These are phyloP conservation scores for Zanthoxylum bungeanum DNA, from an alignment of 345 rosid genomes.

Conservation along the genomic window DNA sequence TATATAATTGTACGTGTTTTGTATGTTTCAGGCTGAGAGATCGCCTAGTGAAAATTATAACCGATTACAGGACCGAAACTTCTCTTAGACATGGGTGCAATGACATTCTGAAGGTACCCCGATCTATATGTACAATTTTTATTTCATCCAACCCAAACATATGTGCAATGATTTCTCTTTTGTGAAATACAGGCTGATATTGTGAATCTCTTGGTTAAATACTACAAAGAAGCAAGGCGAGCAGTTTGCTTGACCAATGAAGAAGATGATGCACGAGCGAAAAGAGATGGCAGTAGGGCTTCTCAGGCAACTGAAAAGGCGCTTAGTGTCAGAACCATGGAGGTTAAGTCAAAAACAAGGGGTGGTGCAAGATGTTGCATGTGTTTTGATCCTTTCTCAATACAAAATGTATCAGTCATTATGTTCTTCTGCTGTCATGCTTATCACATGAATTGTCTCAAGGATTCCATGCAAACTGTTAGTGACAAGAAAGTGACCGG, in stretches of 20 bases:
- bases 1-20: neutral
- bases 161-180: constrained; percentile 10
- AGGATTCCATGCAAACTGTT: constrained; percentile 66
- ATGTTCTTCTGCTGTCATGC: constrained; percentile 96
- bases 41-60: constrained; percentile 84
- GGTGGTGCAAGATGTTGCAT: constrained; percentile 93
- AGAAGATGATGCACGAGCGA: constrained; percentile 58
- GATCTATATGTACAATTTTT: constrained; percentile 1
- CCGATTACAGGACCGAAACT: constrained; percentile 98
- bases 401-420: constrained; percentile 68
- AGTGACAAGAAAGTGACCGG: constrained; percentile 34
- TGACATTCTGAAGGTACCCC: constrained; percentile 86
- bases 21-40: constrained; percentile 74
- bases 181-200: constrained; percentile 71
- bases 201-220: constrained; percentile 85
- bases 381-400: constrained; percentile 87
- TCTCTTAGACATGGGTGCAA: constrained; percentile 98
- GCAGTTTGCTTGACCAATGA: constrained; percentile 69
- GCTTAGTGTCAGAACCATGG: constrained; percentile 44
- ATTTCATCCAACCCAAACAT: neutral
- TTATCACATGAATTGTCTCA: constrained; percentile 78
- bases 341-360: constrained; percentile 81
- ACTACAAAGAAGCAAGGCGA: constrained; percentile 80
- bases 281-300: constrained; percentile 45
- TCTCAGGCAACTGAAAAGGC: constrained; percentile 49